Percentiles rank a stretch among this genome's conserved stretches.
These are phyloP conservation scores for Sarocladium oryzae DNA, from an alignment of 2,329 filamentous ascomycete genomes.

Conservation along the genomic window DNA sequence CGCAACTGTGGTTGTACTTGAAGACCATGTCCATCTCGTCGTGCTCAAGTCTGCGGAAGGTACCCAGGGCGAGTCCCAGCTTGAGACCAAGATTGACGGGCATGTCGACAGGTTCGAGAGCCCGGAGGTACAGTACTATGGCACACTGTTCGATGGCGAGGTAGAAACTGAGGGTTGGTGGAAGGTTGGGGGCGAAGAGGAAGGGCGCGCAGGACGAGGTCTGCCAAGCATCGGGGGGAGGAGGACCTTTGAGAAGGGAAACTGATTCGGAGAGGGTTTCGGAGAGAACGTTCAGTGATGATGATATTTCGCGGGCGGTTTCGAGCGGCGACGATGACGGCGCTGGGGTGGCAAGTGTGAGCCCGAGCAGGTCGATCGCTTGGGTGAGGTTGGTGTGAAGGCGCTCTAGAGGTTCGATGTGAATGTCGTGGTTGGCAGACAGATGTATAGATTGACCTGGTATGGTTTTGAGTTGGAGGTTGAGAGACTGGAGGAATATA, in stretches of 20 bases:
- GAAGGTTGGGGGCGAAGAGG: slow-evolving; percentile 38
- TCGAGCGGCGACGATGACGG: slow-evolving; percentile 12
- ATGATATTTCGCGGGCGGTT: slow-evolving; percentile 46
- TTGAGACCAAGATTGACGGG: slow-evolving; percentile 57
- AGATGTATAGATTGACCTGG: slow-evolving; percentile 43
- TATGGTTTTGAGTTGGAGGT: slow-evolving; percentile 68
- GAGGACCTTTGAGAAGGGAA: slow-evolving; percentile 49
- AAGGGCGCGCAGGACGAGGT: slow-evolving; percentile 34
- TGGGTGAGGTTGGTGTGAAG: slow-evolving; percentile 75
- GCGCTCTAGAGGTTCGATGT: slow-evolving; percentile 62
- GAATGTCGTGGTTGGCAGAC: slow-evolving; percentile 39
- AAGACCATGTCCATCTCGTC: slow-evolving; percentile 79
- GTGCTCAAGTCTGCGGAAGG: slow-evolving; percentile 58
- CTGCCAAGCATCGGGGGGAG: slow-evolving; percentile 37
- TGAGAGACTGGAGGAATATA: slow-evolving; percentile 53
- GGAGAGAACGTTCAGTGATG: slow-evolving; percentile 49
- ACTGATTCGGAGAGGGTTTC: slow-evolving; percentile 47
- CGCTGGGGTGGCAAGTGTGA: slow-evolving; percentile 54
- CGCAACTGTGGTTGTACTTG: slow-evolving; percentile 42
- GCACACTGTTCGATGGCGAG: slow-evolving; percentile 63
- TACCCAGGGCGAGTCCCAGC: slow-evolving; percentile 64
- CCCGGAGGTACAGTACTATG: slow-evolving; percentile 63
- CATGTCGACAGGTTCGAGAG: slow-evolving; percentile 60
- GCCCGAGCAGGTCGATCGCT: slow-evolving; percentile 74
- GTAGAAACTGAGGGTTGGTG: slow-evolving; percentile 66